Percentiles rank a stretch among this genome's conserved stretches.
These are phyloP conservation scores for Tolypocladium nubicola DNA, from an alignment of 2,329 filamentous ascomycete genomes.

Conservation along the genomic window DNA sequence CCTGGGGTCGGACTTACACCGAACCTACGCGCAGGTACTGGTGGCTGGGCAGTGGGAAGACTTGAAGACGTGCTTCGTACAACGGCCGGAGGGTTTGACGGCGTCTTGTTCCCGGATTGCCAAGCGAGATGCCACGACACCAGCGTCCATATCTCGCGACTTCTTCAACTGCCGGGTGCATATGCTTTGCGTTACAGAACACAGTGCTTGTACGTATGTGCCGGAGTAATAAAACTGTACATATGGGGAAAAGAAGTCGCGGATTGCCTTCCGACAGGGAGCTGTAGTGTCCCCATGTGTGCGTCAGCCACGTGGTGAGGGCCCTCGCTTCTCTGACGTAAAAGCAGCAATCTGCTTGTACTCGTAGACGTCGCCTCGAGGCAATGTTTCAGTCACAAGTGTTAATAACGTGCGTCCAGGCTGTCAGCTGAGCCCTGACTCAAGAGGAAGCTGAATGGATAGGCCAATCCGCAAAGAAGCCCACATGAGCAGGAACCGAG, in stretches of 20 bases:
- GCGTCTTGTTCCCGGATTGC: not conserved
- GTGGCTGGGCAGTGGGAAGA: not conserved
- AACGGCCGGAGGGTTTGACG: not conserved
- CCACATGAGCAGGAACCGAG: not conserved
- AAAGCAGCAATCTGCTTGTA: not conserved
- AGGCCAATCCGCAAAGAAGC: not conserved
- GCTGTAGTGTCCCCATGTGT: not conserved
- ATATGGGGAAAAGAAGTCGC: not conserved
- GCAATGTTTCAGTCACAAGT: not conserved
- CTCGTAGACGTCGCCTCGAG: not conserved
- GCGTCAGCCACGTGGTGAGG: constrained; percentile 4
- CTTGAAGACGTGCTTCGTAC: not conserved
- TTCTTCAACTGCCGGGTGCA: not conserved
- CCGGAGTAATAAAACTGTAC: not conserved
- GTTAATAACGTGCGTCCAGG: not conserved
- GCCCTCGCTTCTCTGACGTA: constrained; percentile 1
- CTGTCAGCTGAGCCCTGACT: not conserved
- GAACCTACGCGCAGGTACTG: too few relatives aligned
- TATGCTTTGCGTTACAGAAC: not conserved
- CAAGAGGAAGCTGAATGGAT: not conserved
- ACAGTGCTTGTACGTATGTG: not conserved
- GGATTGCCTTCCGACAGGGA: not conserved
- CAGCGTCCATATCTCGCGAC: not conserved
- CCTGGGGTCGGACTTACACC: not conserved
- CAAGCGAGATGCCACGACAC: not conserved